A percentile compares a stretch with the other conserved stretches of the same genome.
phyloP scores from a whole-genome alignment of 352 stramenopile species.

The Pythium myriotylum region DNA sequence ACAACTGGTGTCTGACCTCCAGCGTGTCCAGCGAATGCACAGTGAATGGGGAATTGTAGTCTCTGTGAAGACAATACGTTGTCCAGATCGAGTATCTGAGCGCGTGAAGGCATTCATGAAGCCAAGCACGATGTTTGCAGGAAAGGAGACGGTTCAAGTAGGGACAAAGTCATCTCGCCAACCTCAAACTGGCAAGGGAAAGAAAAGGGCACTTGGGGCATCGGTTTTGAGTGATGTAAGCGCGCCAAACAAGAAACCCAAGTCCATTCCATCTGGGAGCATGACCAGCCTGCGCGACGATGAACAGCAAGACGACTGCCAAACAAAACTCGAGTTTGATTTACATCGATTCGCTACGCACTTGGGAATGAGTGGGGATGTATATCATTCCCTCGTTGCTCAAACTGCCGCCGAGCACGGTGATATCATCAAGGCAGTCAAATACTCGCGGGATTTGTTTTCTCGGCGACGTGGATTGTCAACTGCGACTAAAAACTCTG shows the following conservation, averaged over 20 bases:
- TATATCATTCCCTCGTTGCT: constrained; percentile 46
- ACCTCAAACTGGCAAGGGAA: constrained; percentile 21
- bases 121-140: constrained; percentile 47
- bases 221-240: constrained; percentile 1
- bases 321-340: constrained; percentile 42
- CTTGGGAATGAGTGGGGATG: constrained; percentile 41
- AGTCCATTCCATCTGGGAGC: background rate
- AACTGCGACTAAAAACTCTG: background rate
- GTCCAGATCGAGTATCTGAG: constrained; percentile 41
- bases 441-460: constrained; percentile 62
- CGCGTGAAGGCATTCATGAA: constrained; percentile 51
- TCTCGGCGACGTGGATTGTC: constrained; percentile 23
- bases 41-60: constrained; percentile 57
- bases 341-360: constrained; percentile 54
- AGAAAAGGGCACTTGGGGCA: constrained; percentile 21
- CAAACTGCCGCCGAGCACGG: constrained; percentile 43
- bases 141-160: background rate
- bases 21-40: constrained; percentile 34
- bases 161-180: background rate
- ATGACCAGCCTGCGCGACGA: constrained; percentile 6
- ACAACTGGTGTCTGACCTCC: constrained; percentile 37
- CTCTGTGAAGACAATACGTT: constrained; percentile 49
- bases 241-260: constrained; percentile 20
- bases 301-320: constrained; percentile 42
- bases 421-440: constrained; percentile 50